Evolutionary conservation across 228 moss, liverwort and hornwort species (phyloP), one percentile per base, ranked within the genome.

Genomic region (Sphagnum fallax): DNA sequence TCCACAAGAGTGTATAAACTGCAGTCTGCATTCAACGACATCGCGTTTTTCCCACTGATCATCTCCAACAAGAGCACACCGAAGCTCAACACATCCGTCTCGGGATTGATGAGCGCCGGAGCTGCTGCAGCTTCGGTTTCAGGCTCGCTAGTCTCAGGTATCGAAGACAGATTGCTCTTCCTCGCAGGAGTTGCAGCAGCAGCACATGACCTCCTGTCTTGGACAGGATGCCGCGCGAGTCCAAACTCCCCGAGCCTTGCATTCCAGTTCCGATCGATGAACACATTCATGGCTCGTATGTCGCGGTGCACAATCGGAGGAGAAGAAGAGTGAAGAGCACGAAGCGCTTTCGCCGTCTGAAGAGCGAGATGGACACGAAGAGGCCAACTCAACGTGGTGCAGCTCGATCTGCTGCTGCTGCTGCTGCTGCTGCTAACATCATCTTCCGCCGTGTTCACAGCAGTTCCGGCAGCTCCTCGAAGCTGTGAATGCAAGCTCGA

Each of bases 191-290:
- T 79, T 53, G 79, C 79, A 57, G 74, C 59, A 1, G 51, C 69
- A 59, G 79, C 88, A 52, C 89, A 74, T 0, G 73, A 73, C 4
- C 89, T 86, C 0, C 52, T 69, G 6, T 69, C 76, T n/a, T 73
- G 73, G 0, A 80, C 88, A 53, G 85, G 73, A 2, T 32, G 32
- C 13, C 80, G 68, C 0, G 95, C 92, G 5, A 92, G 87, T 4
- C 95, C 92, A 52, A 95, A 95, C 53, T 89, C 92, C 0, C 90
- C 95, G 1, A 95, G 67, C 4, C 83, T 87, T 4, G 92, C 92
- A 16, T 92, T 92, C 90, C 95, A 90, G 47, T 87, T 89, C n/a
- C 81, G 64, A 71, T 92, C 92, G 4, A 96, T 74, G 68, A 91
- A 81, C 0, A 96, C 78, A 50, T 89, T 91, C 76, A 79, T 79